These are phyloP conservation scores for Westerdykella sp. DNA, from an alignment of 2,329 filamentous ascomycete genomes.

Conservation along the genomic window DNA sequence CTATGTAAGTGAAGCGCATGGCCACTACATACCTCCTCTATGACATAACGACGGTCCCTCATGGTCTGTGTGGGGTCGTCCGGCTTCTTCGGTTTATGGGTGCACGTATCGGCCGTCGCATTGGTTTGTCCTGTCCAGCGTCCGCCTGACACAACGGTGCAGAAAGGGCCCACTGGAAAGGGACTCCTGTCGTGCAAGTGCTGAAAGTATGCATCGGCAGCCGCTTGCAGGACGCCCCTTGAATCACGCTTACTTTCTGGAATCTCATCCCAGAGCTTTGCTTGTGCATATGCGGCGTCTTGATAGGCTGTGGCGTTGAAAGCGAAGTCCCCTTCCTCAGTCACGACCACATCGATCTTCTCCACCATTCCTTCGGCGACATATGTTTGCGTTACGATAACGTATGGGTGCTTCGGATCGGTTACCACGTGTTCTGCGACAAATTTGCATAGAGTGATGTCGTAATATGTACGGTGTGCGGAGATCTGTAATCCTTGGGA, in stretches of 20 bases:
- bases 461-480: slow-evolving; percentile 1
- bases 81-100: not conserved
- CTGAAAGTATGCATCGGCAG: not conserved
- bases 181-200: not conserved
- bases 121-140: not conserved
- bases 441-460: slow-evolving; percentile 2
- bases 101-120: not conserved
- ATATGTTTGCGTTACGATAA: not conserved
- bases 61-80: not conserved
- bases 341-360: not conserved
- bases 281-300: not conserved
- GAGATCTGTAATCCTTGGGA: not conserved
- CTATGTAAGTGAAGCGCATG: not conserved
- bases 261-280: not conserved
- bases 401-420: not conserved
- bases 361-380: not conserved
- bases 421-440: not conserved
- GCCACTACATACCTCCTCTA: not conserved
- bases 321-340: not conserved
- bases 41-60: not conserved
- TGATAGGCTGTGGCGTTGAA: not conserved
- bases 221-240: not conserved
- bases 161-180: not conserved
- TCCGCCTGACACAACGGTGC: not conserved
- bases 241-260: not conserved